phyloP scores from a whole-genome alignment of 78 protist species.

The Chrysochromulina parva region DNA sequence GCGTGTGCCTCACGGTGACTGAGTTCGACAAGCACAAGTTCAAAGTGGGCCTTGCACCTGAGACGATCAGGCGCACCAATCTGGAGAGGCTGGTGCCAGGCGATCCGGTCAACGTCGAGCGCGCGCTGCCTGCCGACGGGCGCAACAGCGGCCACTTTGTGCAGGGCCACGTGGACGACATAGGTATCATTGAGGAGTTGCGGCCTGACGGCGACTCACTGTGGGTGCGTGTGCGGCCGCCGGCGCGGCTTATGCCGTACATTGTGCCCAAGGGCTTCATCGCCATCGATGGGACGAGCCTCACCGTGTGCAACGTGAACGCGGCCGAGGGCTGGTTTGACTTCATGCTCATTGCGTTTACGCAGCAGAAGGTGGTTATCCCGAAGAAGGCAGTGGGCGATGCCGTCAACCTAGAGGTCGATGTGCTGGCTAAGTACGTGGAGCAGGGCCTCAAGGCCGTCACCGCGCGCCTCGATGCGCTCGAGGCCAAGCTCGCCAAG shows the following conservation, averaged over 20 bases:
- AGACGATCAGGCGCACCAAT: slow-evolving; percentile 36
- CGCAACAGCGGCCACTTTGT: slow-evolving; percentile 44
- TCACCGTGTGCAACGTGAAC: slow-evolving; percentile 45
- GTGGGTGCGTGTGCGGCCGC: background rate
- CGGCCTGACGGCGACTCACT: slow-evolving; percentile 4
- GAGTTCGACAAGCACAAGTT: background rate
- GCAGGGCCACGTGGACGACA: slow-evolving; percentile 46
- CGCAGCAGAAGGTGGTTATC: slow-evolving; percentile 24
- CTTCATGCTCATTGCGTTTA: slow-evolving; percentile 37
- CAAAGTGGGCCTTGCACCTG: slow-evolving; percentile 34
- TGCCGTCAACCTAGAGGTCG: slow-evolving; percentile 41
- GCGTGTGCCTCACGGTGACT: slow-evolving; percentile 50
- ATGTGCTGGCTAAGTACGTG: slow-evolving; percentile 44
- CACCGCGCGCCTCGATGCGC: background rate
- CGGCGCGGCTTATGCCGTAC: background rate
- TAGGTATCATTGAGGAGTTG: background rate
- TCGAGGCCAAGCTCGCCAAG: slow-evolving; percentile 16
- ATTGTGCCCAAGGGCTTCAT: slow-evolving; percentile 56
- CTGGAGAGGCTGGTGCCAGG: background rate
- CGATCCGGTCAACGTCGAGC: slow-evolving; percentile 34
- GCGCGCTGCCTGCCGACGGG: slow-evolving; percentile 41
- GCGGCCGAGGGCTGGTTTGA: background rate
- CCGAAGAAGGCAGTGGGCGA: slow-evolving; percentile 9
- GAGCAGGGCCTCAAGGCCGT: background rate
- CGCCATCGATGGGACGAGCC: slow-evolving; percentile 40